Conservation (phyloP, 2,329 filamentous ascomycete species). For the Fusarium cyanostomum region DNA sequence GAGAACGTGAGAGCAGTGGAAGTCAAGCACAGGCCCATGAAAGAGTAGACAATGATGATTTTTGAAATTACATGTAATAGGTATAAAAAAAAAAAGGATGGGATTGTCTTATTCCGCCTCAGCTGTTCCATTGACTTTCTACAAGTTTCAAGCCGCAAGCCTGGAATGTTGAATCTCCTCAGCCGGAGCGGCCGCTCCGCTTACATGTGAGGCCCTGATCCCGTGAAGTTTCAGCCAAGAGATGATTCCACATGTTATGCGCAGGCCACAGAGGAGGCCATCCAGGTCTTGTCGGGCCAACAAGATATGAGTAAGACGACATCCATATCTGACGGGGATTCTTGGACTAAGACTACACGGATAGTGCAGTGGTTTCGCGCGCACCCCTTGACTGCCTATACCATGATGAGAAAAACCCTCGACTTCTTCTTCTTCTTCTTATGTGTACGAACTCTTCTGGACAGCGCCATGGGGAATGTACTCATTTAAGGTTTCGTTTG, state of each 20-base stretch:
- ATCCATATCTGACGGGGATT: too few relatives aligned
- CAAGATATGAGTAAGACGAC: too few relatives aligned
- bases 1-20: too few relatives aligned
- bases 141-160: background rate
- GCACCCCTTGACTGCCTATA: background rate
- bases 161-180: background rate
- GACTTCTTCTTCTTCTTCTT: too few relatives aligned
- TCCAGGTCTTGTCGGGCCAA: background rate
- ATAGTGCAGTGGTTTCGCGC: too few relatives aligned
- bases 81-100: background rate
- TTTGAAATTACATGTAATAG: background rate
- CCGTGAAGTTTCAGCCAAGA: slow-evolving; percentile 8
- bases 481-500: background rate
- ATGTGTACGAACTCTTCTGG: background rate
- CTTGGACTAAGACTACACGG: too few relatives aligned
- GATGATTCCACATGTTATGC: background rate
- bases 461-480: background rate
- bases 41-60: background rate
- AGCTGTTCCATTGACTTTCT: background rate
- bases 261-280: background rate
- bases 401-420: background rate
- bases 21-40: background rate
- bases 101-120: slow-evolving; percentile 15
- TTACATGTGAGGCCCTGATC: slow-evolving; percentile 11
- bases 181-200: slow-evolving; percentile 20